Percentiles rank a stretch among this genome's conserved stretches.
Evolutionary conservation across 768 basidiomycete genomes (phyloP).

Genomic region (Tulasnella sp.): DNA sequence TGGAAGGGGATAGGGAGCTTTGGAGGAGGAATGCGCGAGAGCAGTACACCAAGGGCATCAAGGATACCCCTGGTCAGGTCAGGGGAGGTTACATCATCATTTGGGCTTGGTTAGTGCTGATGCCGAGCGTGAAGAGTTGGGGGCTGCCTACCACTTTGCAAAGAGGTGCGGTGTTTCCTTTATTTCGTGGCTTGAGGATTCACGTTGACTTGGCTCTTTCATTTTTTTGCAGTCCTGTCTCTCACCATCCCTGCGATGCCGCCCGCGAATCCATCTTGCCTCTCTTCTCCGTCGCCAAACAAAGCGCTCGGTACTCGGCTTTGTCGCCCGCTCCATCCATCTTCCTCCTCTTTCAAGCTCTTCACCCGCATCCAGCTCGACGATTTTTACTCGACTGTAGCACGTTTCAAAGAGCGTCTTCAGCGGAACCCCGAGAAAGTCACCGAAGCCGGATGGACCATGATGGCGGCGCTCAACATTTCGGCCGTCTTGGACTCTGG

Average conservation of each 20-base stretch:
- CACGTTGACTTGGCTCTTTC: conserved; percentile 2
- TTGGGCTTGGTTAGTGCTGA: conserved; percentile 81
- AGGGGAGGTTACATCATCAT: conserved; percentile 90
- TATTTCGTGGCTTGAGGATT: background rate
- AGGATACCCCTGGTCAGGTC: conserved; percentile 92
- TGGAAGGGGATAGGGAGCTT: conserved; percentile 70
- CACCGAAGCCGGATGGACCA: conserved; percentile 85
- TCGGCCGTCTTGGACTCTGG: conserved; percentile 84
- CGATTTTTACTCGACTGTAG: conserved; percentile 73
- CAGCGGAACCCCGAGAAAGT: conserved; percentile 58
- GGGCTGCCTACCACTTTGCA: conserved; percentile 82
- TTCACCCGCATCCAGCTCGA: conserved; percentile 95
- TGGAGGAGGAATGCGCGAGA: conserved; percentile 86
- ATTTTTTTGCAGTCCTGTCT: conserved; percentile 62
- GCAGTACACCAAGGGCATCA: conserved; percentile 85
- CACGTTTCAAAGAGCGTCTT: conserved; percentile 79
- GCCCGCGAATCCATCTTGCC: conserved; percentile 86
- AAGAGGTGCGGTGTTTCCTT: conserved; percentile 60
- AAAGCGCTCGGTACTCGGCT: conserved; percentile 30
- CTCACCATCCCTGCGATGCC: conserved; percentile 75
- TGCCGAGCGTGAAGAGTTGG: conserved; percentile 69
- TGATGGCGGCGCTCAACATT: conserved; percentile 89
- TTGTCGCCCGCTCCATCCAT: conserved; percentile 48
- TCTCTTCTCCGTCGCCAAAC: conserved; percentile 73
- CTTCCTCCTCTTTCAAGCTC: conserved; percentile 85